Evolutionary conservation across 2,329 filamentous ascomycete genomes (phyloP).

Genomic region (Xenoacremonium recifei): DNA sequence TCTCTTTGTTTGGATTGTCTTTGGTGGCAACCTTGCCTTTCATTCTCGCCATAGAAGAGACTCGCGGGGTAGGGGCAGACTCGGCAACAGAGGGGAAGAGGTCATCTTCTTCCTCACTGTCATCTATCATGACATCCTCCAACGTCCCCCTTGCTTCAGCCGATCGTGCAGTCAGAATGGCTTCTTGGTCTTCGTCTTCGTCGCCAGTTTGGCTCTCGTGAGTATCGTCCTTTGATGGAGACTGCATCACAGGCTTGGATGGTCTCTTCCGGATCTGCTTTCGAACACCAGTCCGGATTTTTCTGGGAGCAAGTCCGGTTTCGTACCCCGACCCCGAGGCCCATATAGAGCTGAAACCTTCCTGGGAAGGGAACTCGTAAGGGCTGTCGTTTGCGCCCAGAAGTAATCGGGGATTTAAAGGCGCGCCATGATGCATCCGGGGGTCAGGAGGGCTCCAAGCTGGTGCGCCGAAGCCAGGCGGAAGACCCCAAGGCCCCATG

Average conservation of each 20-base stretch:
- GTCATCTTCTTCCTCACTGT: slow-evolving; percentile 26
- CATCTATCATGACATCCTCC: slow-evolving; percentile 6
- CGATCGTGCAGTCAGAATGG: slow-evolving; percentile 13
- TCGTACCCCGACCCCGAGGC: slow-evolving; percentile 22
- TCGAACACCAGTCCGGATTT: slow-evolving; percentile 18
- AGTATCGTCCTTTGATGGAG: slow-evolving; percentile 2
- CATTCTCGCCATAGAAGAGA: not conserved
- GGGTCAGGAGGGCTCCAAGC: not conserved
- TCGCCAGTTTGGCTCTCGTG: slow-evolving; percentile 5
- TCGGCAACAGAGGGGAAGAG: slow-evolving; percentile 10
- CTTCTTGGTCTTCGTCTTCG: slow-evolving; percentile 23
- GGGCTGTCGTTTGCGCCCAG: slow-evolving; percentile 21
- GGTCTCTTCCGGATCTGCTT: slow-evolving; percentile 10
- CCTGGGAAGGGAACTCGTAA: slow-evolving; percentile 32
- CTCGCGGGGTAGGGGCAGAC: not conserved
- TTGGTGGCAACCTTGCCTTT: slow-evolving; percentile 2
- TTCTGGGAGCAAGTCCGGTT: slow-evolving; percentile 5
- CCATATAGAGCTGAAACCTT: slow-evolving; percentile 33
- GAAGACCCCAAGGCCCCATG: slow-evolving; percentile 12
- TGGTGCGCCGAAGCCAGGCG: slow-evolving; percentile 3
- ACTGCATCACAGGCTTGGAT: not conserved
- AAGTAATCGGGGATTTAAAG: slow-evolving; percentile 4
- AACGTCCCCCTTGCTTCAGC: not conserved
- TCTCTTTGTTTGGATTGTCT: not conserved
- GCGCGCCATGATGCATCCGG: not conserved